Evolutionary conservation across 495 filamentous ascomycete species (phyloP).

Genomic region (Penicillium lividum): DNA sequence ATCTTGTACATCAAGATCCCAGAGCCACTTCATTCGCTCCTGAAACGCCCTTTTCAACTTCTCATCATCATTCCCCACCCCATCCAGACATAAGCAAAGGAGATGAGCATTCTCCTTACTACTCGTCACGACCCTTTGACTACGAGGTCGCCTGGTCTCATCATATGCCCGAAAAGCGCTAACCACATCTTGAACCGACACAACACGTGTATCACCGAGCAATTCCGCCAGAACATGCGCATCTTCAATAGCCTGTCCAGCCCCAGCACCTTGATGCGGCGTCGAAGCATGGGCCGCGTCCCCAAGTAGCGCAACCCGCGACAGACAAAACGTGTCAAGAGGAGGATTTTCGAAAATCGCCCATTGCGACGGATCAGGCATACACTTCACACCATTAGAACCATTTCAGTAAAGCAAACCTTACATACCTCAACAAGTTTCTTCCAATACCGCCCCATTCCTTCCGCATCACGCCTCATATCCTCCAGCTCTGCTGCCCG

Average conservation of each 20-base stretch:
- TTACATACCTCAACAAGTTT: conserved; percentile 42
- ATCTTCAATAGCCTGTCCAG: conserved; percentile 70
- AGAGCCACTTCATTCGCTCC: conserved; percentile 53
- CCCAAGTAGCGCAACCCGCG: conserved; percentile 59
- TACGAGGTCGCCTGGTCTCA: conserved; percentile 53
- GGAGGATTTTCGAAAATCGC: conserved; percentile 64
- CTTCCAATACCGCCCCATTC: conserved; percentile 53
- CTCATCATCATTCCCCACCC: conserved; percentile 43
- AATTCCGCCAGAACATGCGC: conserved; percentile 60
- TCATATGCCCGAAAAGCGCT: conserved; percentile 66
- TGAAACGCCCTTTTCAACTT: conserved; percentile 44
- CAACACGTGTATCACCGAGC: conserved; percentile 42
- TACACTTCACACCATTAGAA: conserved; percentile 6
- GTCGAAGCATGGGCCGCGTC: conserved; percentile 72
- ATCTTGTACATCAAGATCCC: conserved; percentile 39
- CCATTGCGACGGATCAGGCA: conserved; percentile 57
- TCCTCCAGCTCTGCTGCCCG: conserved; percentile 54
- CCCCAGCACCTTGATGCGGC: conserved; percentile 69
- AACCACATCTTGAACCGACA: conserved; percentile 19
- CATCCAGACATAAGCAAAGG: conserved; percentile 44
- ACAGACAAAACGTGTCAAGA: conserved; percentile 54
- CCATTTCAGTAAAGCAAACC: not conserved
- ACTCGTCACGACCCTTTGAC: conserved; percentile 48
- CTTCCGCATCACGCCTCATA: conserved; percentile 54
- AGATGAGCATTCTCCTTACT: conserved; percentile 48